Percentiles rank a stretch among this genome's conserved stretches.
Conservation (phyloP, 768 basidiomycete species). For the Mycena vitilis region DNA sequence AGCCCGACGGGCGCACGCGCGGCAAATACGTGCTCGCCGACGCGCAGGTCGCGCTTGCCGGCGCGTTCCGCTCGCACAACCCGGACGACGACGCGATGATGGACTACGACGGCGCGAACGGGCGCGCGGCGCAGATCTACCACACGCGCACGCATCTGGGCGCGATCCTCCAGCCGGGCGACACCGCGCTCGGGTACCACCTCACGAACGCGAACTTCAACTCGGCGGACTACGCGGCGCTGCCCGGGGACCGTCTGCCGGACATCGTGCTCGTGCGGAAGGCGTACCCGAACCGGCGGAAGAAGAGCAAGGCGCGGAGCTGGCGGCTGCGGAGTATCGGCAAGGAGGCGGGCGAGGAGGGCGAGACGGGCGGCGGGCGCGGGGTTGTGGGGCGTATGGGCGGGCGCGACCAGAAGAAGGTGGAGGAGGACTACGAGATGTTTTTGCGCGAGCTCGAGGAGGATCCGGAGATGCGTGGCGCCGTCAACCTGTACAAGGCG, state of each 20-base stretch:
- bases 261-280: slow-evolving; percentile 96
- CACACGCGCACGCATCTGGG: slow-evolving; percentile 98
- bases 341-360: slow-evolving; percentile 90
- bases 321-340: slow-evolving; percentile 95
- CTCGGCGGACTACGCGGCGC: slow-evolving; percentile 81
- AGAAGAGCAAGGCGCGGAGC: slow-evolving; percentile 85
- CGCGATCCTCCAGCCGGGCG: slow-evolving; percentile 90
- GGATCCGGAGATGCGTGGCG: slow-evolving; percentile 89
- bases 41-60: slow-evolving; percentile 89
- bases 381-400: slow-evolving; percentile 94
- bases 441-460: slow-evolving; percentile 96
- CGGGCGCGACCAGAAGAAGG: slow-evolving; percentile 90
- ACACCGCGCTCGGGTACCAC: slow-evolving; percentile 92
- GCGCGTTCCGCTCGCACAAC: slow-evolving; percentile 66
- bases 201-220: slow-evolving; percentile 94
- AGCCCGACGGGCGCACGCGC: slow-evolving; percentile 73
- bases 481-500: slow-evolving; percentile 89
- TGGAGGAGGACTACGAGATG: slow-evolving; percentile 96
- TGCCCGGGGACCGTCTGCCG: slow-evolving; percentile 77
- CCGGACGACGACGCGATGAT: slow-evolving; percentile 63
- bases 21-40: slow-evolving; percentile 85
- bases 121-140: slow-evolving; percentile 78
- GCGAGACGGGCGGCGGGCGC: slow-evolving; percentile 78
- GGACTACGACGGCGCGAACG: slow-evolving; percentile 70
- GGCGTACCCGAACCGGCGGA: slow-evolving; percentile 92